These are phyloP conservation scores for Apostasia ramifera DNA, from an alignment of 106 monocot species.

Conservation along the genomic window DNA sequence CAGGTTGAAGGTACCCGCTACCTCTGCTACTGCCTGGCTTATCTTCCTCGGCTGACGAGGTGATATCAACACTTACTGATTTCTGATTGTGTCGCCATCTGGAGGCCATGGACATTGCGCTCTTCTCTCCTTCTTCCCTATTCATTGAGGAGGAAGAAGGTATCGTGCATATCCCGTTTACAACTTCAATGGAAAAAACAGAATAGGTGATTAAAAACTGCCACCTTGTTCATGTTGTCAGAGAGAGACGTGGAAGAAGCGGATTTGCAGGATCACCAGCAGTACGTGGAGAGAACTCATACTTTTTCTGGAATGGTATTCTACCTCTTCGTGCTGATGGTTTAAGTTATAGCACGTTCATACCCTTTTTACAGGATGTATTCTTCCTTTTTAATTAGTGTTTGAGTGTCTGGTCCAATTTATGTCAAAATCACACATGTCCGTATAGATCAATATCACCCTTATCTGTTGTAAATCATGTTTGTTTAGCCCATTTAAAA, in stretches of 20 bases:
- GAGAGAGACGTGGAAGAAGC: conserved; percentile 2
- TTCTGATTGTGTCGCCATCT: not conserved
- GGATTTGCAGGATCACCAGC: not conserved
- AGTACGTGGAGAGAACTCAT: conserved; percentile 9
- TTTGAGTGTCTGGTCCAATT: no score
- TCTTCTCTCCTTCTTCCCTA: conserved; percentile 6
- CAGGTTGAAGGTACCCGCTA: no score
- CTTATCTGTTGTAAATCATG: no score
- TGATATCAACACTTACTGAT: no score
- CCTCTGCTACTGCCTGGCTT: no score
- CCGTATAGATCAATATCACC: no score
- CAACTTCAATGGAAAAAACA: not conserved
- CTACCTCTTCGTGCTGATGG: not conserved
- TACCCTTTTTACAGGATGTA: no score
- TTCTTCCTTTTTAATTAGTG: no score
- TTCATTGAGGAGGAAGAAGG: conserved; percentile 7
- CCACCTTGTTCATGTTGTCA: not conserved
- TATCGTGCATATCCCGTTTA: not conserved
- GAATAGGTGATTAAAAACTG: not conserved
- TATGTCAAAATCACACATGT: no score
- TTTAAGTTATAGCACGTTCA: not conserved
- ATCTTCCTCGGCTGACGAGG: no score
- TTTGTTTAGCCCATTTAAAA: no score
- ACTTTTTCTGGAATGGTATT: conserved; percentile 9
- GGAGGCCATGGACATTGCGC: conserved; percentile 3